Base-by-base conservation (phyloP, 1,284 basidiomycete genomes). In the Irpex sp. region DNA sequence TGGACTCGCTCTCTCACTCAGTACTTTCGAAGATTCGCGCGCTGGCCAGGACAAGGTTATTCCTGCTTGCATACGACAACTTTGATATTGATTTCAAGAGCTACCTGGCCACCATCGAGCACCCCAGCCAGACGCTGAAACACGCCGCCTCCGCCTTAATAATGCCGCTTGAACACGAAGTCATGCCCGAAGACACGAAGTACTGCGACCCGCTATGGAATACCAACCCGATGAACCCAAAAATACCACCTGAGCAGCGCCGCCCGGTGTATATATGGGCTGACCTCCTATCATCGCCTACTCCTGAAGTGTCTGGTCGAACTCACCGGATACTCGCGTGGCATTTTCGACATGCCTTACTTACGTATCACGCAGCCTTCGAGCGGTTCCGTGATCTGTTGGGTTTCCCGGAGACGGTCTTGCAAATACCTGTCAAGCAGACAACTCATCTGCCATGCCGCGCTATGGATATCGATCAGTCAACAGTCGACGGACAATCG, bases 141-240 rank as follows among this genome's bases (percentile, higher is more conserved):
- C 74, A 76, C 63, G 44, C 74, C 0, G 75, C 75, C 15, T 74
- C 73, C 0, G 74, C 68, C 0, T 59, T 67, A 1, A 26, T 73
- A 0, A 58, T 77, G 37, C 62, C 62, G 13, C 63, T 77, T 1
- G 60, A 70, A 15, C 70, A 74, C 55, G 69, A 68, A 4, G 68
- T 73, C 3, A 68, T 60, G 1, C 19, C 40, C 0, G 71, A 73
- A 1, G 70, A 76, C 60, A 59, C 78, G 21, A 62, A 65, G 15
- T 77, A 70, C 55, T 72, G 73, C 0, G 31, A 71, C 4, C 47
- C 70, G 17, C 66, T 79, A 0, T 77, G 77, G 76, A 59, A 70
- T 19, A 64, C 61, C 21, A 34, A 15, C n/a, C 26, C 4, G 7
- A 36, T 62, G 5, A 51, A 51, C 19, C 48, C 48, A 5, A 17